phyloP scores from a whole-genome alignment of 164 flowering plant species.

The Annona cherimola region DNA sequence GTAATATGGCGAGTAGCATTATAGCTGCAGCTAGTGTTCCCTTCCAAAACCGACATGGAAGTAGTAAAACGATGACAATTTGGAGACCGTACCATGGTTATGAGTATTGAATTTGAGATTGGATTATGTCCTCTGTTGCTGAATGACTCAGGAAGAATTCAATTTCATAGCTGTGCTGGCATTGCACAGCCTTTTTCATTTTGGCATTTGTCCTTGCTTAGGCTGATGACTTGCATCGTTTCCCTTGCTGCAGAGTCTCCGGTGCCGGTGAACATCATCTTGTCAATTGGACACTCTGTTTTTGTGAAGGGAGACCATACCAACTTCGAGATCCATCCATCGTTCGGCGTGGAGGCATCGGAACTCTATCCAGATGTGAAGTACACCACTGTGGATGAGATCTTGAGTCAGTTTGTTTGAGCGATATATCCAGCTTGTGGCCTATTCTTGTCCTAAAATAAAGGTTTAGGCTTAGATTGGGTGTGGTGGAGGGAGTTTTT shows the following conservation, averaged over 20 bases:
- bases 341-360: conserved; percentile 52
- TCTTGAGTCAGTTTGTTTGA: conserved; percentile 33
- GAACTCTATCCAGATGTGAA: conserved; percentile 51
- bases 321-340: conserved; percentile 45
- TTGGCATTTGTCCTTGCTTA: not conserved
- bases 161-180: no score
- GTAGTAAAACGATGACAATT: not conserved
- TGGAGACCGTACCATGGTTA: not conserved
- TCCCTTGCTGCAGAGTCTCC: conserved; percentile 39
- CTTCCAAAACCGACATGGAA: not conserved
- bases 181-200: no score
- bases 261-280: conserved; percentile 26
- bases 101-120: not conserved
- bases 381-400: conserved; percentile 45
- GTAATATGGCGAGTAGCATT: not conserved
- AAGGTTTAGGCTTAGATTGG: not conserved
- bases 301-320: conserved; percentile 53
- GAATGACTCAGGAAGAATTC: no score
- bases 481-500: not conserved
- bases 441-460: not conserved
- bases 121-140: not conserved
- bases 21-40: not conserved
- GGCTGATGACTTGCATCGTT: not conserved
- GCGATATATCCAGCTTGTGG: not conserved
- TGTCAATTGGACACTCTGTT: conserved; percentile 32